These are phyloP conservation scores for Venturia oleaginea DNA, from an alignment of 2,329 filamentous ascomycete species.

Conservation along the genomic window DNA sequence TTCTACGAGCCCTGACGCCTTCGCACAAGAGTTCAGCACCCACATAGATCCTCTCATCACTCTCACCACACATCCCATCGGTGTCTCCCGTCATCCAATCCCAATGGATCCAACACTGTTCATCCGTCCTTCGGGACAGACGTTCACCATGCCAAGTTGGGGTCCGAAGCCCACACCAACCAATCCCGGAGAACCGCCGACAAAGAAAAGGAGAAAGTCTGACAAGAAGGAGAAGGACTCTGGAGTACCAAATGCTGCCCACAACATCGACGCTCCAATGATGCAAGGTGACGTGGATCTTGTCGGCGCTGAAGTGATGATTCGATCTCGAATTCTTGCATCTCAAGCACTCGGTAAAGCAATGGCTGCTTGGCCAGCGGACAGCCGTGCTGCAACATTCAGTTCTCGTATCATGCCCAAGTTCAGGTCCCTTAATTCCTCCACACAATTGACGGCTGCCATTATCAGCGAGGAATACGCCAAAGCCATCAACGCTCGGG, in stretches of 20 bases:
- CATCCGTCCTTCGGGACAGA: slow-evolving; percentile 84
- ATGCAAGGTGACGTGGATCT: slow-evolving; percentile 94
- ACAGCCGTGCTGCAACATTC: slow-evolving; percentile 51
- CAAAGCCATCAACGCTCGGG: slow-evolving; percentile 36
- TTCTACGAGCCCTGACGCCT: slow-evolving; percentile 48
- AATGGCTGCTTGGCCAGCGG: slow-evolving; percentile 64
- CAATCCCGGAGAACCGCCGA: slow-evolving; percentile 41
- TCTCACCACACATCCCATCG: slow-evolving; percentile 81
- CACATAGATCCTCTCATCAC: slow-evolving; percentile 77
- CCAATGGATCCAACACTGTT: slow-evolving; percentile 87
- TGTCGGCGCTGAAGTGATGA: slow-evolving; percentile 78
- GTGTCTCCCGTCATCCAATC: slow-evolving; percentile 80
- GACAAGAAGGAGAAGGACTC: slow-evolving; percentile 62
- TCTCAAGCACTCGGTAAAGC: slow-evolving; percentile 78
- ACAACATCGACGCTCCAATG: slow-evolving; percentile 97
- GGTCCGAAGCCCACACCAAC: slow-evolving; percentile 21
- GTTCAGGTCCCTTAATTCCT: slow-evolving; percentile 66
- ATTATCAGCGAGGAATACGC: slow-evolving; percentile 87
- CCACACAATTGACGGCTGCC: slow-evolving; percentile 74
- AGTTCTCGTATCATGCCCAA: slow-evolving; percentile 56
- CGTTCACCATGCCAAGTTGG: slow-evolving; percentile 51
- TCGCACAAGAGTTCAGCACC: slow-evolving; percentile 62
- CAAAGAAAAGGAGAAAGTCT: slow-evolving; percentile 74
- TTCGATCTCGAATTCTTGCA: slow-evolving; percentile 81
- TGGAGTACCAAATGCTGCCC: slow-evolving; percentile 43